Evolutionary conservation across 306 rosid genomes (phyloP).

Genomic region (Vicia sativa): DNA sequence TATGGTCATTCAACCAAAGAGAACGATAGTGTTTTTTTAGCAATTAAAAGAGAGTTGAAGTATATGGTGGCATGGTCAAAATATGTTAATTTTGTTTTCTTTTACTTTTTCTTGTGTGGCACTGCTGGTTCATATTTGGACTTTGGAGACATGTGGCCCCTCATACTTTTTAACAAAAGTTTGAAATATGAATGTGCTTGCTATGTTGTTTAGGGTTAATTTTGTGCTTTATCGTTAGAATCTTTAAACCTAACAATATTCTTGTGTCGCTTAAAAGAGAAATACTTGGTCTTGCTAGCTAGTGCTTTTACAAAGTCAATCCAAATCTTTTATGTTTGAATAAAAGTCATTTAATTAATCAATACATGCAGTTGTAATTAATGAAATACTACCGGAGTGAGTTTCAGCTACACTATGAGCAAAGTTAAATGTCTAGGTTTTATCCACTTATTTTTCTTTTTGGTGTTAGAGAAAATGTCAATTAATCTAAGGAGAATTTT

Average conservation of each 20-base stretch:
- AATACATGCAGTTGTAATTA: no score
- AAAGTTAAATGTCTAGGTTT: no score
- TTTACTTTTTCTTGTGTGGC: conserved; percentile 33
- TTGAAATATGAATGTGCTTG: conserved; percentile 12
- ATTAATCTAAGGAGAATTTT: no score
- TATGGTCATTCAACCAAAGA: conserved; percentile 18
- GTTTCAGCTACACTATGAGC: no score
- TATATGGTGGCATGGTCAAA: conserved; percentile 60
- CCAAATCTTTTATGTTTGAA: neutral
- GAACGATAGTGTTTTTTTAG: conserved; percentile 9
- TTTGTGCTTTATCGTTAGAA: neutral
- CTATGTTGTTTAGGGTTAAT: neutral
- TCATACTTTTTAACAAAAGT: conserved; percentile 23
- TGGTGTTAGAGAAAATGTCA: no score
- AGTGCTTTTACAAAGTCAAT: neutral
- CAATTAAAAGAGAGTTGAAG: neutral
- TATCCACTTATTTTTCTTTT: no score
- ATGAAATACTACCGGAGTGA: no score
- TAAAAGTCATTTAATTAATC: neutral
- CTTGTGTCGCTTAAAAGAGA: neutral
- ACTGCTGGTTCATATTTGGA: conserved; percentile 28
- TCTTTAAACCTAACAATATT: neutral
- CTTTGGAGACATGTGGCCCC: conserved; percentile 28
- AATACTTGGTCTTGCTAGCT: neutral
- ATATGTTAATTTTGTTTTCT: conserved; percentile 30